These are phyloP conservation scores for Clonostachys byssicola DNA, from an alignment of 2,329 filamentous ascomycete genomes.

Conservation along the genomic window DNA sequence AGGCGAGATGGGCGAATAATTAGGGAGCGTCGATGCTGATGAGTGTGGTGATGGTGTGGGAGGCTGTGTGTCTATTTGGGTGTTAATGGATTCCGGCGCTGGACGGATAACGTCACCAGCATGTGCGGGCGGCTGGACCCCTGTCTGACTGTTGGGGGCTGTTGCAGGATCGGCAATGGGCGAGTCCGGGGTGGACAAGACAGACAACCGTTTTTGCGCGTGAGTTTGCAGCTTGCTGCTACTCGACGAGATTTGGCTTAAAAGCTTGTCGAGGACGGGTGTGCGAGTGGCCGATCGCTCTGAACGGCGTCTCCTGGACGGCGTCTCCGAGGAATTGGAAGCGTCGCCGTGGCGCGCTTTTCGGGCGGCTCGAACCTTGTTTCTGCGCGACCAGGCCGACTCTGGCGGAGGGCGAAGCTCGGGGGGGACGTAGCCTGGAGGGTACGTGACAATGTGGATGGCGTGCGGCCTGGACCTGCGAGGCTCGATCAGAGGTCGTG, in stretches of 20 bases:
- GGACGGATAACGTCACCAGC: conserved; percentile 4
- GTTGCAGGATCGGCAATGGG: background rate
- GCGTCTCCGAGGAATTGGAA: too few relatives aligned
- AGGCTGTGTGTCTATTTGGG: background rate
- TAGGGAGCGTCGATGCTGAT: background rate
- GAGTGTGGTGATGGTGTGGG: background rate
- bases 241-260: too few relatives aligned
- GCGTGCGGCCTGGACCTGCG: conserved; percentile 31
- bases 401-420: conserved; percentile 32
- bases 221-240: too few relatives aligned
- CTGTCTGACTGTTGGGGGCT: background rate
- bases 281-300: too few relatives aligned
- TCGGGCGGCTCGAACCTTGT: conserved; percentile 4
- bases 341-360: conserved; percentile 1
- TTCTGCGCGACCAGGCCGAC: conserved; percentile 3
- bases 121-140: background rate
- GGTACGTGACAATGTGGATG: conserved; percentile 36
- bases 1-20: background rate
- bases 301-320: too few relatives aligned
- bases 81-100: background rate
- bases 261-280: too few relatives aligned
- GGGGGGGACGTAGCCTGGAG: conserved; percentile 36
- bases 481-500: conserved; percentile 30
- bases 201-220: background rate
- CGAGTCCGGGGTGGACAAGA: background rate